phyloP scores from a whole-genome alignment of 176 grass and related monocot genomes.

The Eleusine indica region DNA sequence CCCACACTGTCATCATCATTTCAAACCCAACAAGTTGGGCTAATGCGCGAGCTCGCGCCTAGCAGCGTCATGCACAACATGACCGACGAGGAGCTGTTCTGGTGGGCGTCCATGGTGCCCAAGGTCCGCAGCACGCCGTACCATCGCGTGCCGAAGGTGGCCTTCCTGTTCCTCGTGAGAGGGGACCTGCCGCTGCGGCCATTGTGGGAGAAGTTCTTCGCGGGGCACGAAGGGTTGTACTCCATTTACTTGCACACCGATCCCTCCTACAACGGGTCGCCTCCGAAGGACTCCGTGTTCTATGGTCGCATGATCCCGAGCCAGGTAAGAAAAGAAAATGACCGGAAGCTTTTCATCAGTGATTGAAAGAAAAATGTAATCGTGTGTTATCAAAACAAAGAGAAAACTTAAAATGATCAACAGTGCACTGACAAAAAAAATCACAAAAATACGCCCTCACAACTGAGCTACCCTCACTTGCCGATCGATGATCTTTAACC shows the following conservation, averaged over 20 bases:
- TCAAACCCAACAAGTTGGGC: background rate
- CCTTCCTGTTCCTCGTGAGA: constrained; percentile 77
- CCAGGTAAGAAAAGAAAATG: constrained; percentile 50
- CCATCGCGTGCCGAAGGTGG: constrained; percentile 55
- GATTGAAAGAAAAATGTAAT: background rate
- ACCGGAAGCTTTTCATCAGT: no score
- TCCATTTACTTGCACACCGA: constrained; percentile 75
- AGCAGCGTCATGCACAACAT: constrained; percentile 48
- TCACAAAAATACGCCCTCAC: no score
- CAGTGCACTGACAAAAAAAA: no score
- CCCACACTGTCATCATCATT: background rate
- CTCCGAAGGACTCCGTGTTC: constrained; percentile 62
- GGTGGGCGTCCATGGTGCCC: constrained; percentile 66
- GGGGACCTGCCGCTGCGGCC: constrained; percentile 59
- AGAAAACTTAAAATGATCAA: background rate
- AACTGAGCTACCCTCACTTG: no score
- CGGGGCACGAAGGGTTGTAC: constrained; percentile 56
- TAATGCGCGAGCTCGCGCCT: constrained; percentile 1
- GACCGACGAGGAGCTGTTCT: constrained; percentile 62
- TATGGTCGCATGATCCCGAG: constrained; percentile 69
- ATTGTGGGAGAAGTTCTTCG: constrained; percentile 83
- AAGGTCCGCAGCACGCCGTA: constrained; percentile 35
- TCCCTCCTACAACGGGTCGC: constrained; percentile 52
- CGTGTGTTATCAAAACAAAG: background rate
- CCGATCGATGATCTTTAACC: no score